Percentiles rank a stretch among this genome's conserved stretches.
Evolutionary conservation across 2,329 filamentous ascomycete genomes (phyloP).

Genomic region (Fonsecaea nubica): DNA sequence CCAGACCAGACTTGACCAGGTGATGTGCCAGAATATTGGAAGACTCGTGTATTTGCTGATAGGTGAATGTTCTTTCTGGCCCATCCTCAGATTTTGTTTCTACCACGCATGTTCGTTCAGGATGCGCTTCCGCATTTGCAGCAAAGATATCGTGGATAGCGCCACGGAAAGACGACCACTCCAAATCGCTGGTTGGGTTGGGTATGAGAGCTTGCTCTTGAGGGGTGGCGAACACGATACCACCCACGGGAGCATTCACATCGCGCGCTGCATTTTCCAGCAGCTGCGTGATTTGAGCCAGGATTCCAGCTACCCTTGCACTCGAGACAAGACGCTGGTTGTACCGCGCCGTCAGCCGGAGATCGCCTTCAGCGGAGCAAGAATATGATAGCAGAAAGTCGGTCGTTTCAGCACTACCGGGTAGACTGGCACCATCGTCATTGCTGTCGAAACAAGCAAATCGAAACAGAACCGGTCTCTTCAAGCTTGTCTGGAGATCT

Average conservation of each 20-base stretch:
- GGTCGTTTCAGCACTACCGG: conserved; percentile 53
- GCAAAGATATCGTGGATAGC: conserved; percentile 54
- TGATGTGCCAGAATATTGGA: conserved; percentile 82
- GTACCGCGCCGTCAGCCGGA: conserved; percentile 51
- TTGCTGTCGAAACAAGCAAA: conserved; percentile 57
- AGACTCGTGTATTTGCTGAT: conserved; percentile 83
- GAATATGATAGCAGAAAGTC: conserved; percentile 52
- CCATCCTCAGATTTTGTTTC: conserved; percentile 63
- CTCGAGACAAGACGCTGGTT: conserved; percentile 56
- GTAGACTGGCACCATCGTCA: conserved; percentile 44
- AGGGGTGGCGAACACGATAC: conserved; percentile 50
- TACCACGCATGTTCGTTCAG: conserved; percentile 71
- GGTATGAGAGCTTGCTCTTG: conserved; percentile 43
- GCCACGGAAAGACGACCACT: conserved; percentile 55
- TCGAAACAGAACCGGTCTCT: conserved; percentile 52
- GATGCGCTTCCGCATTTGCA: conserved; percentile 66
- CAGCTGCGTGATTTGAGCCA: conserved; percentile 52
- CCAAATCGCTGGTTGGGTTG: conserved; percentile 52
- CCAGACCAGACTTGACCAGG: conserved; percentile 73
- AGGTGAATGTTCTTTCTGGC: conserved; percentile 74
- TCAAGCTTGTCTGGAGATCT: conserved; percentile 29
- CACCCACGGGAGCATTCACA: conserved; percentile 50
- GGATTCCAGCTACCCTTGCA: conserved; percentile 51
- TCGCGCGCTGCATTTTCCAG: conserved; percentile 50
- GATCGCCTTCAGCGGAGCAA: conserved; percentile 39